Conservation (phyloP, 768 basidiomycete genomes). For the Auriculariales sp. region DNA sequence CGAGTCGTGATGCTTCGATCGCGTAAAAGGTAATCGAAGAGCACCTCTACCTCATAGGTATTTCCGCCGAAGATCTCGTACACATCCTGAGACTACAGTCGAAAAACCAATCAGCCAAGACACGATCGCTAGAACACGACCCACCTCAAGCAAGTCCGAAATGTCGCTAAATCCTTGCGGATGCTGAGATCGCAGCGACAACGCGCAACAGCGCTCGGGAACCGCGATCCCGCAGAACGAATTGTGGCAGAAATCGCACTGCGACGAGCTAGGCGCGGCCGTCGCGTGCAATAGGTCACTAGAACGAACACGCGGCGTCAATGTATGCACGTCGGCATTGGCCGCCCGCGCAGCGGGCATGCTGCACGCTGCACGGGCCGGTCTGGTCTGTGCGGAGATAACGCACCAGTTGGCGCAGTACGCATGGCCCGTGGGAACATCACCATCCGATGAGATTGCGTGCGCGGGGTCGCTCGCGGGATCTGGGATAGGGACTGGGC, state of each 20-base stretch:
- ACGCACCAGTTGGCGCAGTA: constrained; percentile 71
- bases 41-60: constrained; percentile 65
- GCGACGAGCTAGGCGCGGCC: constrained; percentile 60
- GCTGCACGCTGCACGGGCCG: no score
- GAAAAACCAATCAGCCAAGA: not conserved
- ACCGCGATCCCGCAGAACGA: constrained; percentile 74
- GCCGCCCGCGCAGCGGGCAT: not conserved
- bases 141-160: constrained; percentile 57
- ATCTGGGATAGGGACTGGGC: constrained; percentile 67
- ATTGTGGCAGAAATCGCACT: constrained; percentile 71
- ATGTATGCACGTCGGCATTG: not conserved
- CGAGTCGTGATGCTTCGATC: constrained; percentile 45
- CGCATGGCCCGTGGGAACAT: constrained; percentile 63
- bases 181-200: constrained; percentile 40
- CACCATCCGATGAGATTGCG: constrained; percentile 68
- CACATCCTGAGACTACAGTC: constrained; percentile 13
- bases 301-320: not conserved
- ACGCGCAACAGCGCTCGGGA: constrained; percentile 55
- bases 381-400: not conserved
- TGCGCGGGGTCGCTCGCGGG: constrained; percentile 50
- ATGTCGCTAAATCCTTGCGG: constrained; percentile 56
- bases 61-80: constrained; percentile 75
- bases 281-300: constrained; percentile 68
- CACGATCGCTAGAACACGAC: not conserved
- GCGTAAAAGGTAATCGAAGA: constrained; percentile 70